Conservation (phyloP, 2,329 filamentous ascomycete genomes). For the Sporothrix schenckii region DNA sequence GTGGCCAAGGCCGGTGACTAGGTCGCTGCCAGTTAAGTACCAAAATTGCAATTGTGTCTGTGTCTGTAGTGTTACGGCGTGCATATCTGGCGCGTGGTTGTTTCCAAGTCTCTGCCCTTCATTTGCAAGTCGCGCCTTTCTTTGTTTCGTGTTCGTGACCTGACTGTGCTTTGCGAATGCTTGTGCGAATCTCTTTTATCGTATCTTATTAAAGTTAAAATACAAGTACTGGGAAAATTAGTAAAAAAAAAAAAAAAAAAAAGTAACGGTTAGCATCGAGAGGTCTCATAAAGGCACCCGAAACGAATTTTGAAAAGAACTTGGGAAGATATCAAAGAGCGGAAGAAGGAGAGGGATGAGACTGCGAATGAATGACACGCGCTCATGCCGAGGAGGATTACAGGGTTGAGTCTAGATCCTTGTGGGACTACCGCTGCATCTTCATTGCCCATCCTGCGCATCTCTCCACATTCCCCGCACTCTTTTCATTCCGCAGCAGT, state of each 20-base stretch:
- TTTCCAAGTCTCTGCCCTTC: neutral
- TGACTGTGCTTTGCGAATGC: too few relatives aligned
- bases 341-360: neutral
- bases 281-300: neutral
- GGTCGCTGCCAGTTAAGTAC: constrained; percentile 3
- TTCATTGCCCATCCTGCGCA: neutral
- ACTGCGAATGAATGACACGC: neutral
- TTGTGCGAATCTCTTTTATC: too few relatives aligned
- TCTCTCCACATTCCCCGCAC: constrained; percentile 17
- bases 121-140: neutral
- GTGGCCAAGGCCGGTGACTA: constrained; percentile 13
- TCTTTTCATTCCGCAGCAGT: neutral
- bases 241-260: too few relatives aligned
- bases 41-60: neutral
- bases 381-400: neutral
- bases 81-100: neutral
- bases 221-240: too few relatives aligned
- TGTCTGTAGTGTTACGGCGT: neutral
- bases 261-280: neutral
- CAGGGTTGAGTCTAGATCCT: constrained; percentile 6
- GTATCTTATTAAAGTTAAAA: too few relatives aligned
- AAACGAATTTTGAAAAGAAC: constrained; percentile 3
- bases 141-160: too few relatives aligned
- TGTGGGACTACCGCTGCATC: neutral
- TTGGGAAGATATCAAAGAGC: neutral